Percentiles rank a stretch among this genome's conserved stretches.
phyloP scores from a whole-genome alignment of 192 early-diverging fungal species.

The Neocallimastix lanati region DNA sequence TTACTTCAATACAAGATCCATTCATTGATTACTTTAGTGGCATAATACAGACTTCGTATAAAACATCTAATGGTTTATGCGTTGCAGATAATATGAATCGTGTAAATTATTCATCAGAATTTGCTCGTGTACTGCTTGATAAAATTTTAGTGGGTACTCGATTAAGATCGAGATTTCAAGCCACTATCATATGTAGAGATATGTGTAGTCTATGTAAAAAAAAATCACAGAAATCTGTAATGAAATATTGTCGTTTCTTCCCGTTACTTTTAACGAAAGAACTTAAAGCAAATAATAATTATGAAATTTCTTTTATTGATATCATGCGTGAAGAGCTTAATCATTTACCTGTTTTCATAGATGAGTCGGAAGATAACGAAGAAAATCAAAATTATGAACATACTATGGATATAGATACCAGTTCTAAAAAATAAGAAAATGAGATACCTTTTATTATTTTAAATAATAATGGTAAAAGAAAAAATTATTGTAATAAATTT shows the following conservation, averaged over 20 bases:
- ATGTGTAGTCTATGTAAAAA: neutral
- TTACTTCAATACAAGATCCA: neutral
- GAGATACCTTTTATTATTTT: neutral
- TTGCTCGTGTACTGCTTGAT: neutral
- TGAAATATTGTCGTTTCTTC: neutral
- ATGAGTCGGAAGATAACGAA: neutral
- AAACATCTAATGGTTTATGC: neutral
- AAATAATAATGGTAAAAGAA: neutral
- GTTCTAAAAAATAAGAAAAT: neutral
- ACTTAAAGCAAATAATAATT: neutral
- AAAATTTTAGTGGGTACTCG: neutral
- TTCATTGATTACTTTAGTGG: neutral
- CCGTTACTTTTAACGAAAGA: neutral
- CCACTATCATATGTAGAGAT: neutral
- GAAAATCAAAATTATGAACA: too few species aligned
- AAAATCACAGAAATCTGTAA: neutral
- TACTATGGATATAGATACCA: too few species aligned
- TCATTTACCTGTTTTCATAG: neutral
- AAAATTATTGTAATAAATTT: too few species aligned
- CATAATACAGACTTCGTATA: neutral
- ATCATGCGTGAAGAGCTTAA: neutral
- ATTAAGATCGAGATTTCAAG: neutral
- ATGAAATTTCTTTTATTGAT: neutral
- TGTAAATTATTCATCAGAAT: neutral
- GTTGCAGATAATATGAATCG: neutral